Evolutionary conservation across 2,329 filamentous ascomycete genomes (phyloP).

Genomic region (Ophiosphaerella narmari): DNA sequence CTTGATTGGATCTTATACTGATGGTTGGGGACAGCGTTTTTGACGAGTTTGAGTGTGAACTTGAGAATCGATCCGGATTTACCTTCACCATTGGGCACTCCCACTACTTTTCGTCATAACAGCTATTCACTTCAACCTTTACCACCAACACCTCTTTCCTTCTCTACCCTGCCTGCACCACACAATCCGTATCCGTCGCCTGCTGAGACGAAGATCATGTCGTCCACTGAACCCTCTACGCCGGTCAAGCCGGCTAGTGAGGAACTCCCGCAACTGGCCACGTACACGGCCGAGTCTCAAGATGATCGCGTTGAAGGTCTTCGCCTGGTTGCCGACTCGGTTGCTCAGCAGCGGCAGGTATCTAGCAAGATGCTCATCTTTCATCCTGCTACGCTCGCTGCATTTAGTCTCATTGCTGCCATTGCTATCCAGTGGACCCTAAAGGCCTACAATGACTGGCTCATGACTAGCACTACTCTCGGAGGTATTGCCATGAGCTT

Average conservation of each 20-base stretch:
- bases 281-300: conserved; percentile 57
- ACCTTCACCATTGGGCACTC: conserved; percentile 67
- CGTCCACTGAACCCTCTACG: conserved; percentile 37
- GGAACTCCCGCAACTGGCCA: conserved; percentile 62
- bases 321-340: conserved; percentile 76
- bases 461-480: conserved; percentile 61
- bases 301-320: conserved; percentile 70
- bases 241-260: conserved; percentile 23
- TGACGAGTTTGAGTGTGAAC: conserved; percentile 80
- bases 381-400: conserved; percentile 45
- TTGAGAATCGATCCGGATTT: conserved; percentile 66
- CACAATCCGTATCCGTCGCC: conserved; percentile 41
- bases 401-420: conserved; percentile 46
- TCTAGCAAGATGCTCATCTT: conserved; percentile 62
- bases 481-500: conserved; percentile 67
- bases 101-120: conserved; percentile 58
- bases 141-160: conserved; percentile 55
- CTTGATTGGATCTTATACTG: conserved; percentile 8
- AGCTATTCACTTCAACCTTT: conserved; percentile 57
- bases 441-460: conserved; percentile 54
- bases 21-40: conserved; percentile 66
- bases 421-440: conserved; percentile 49
- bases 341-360: conserved; percentile 78
- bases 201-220: conserved; percentile 43
- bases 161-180: conserved; percentile 49